Percentiles rank a stretch among this genome's conserved stretches.
These are phyloP conservation scores for Fusarium tjaetaba DNA, from an alignment of 2,329 filamentous ascomycete species.

Conservation along the genomic window DNA sequence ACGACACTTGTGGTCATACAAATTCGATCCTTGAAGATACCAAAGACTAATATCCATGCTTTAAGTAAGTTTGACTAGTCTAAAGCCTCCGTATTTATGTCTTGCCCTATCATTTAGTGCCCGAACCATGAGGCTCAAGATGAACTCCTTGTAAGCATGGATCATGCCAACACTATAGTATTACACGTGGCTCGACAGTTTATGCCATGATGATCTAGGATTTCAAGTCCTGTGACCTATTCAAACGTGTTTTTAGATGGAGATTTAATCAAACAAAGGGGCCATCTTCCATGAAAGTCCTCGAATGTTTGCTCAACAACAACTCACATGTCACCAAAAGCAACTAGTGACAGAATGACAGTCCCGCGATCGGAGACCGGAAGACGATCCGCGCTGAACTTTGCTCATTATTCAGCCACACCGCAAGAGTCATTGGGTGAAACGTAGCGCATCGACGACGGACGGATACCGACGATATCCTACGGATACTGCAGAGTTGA, in stretches of 20 bases:
- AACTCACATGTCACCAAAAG: not conserved
- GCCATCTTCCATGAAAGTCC: not conserved
- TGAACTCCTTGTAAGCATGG: not conserved
- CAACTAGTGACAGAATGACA: not conserved
- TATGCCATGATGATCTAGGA: not conserved
- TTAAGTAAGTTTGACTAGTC: not conserved
- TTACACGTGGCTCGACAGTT: not conserved
- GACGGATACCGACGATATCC: conserved; percentile 3
- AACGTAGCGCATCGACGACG: conserved; percentile 9
- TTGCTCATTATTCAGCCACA: conserved; percentile 36
- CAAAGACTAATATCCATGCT: not conserved
- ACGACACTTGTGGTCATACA: not conserved
- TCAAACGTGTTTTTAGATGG: not conserved
- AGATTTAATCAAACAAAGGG: not conserved
- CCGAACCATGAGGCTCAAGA: not conserved
- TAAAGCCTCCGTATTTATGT: not conserved
- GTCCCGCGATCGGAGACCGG: conserved; percentile 31
- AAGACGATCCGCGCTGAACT: not conserved
- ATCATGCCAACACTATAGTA: not conserved
- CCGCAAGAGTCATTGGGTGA: conserved; percentile 40
- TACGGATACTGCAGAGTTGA: not conserved
- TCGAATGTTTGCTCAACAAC: conserved; percentile 9
- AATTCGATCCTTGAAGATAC: not conserved
- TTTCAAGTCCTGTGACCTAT: not conserved
- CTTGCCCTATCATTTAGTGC: not conserved